Base-by-base conservation (phyloP, 768 basidiomycete species). In the Clathrus columnatus region DNA sequence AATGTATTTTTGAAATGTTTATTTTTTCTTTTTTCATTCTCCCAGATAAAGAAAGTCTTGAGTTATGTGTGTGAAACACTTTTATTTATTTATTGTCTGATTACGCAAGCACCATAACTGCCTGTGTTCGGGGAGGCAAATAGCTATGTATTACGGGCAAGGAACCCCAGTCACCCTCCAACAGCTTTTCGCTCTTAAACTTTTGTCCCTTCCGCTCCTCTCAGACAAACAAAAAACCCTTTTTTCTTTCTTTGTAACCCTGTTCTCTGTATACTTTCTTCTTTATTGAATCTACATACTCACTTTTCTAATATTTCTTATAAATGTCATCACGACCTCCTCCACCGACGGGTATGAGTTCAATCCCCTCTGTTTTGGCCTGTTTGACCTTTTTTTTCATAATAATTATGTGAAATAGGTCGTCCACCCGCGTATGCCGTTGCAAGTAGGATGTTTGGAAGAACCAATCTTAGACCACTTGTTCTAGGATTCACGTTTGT, bases 401-500 rank as follows among this genome's bases (percentile, higher is more conserved):
- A 10, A 20, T 18, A 6, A 20, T n/a, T 20, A 11, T 47, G n/a
- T n/a, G 29, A 30, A 24, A 16, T 29, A 53, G 54, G 54, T 41
- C 54, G 45, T 26, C 54, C 54, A 17, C 54, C 54, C 24, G 8
- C 48, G 26, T 55, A 55, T 42, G 54, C 54, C 17, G 44, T 55
- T 27, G 54, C 54, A 46, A 47, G 27, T 11, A 43, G 54, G n/a
- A 47, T 47, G 17, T 48, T 55, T 32, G 54, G 54, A 10, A 43
- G 44, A 18, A 24, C 54, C n/a, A 55, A 55, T 18, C 54, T 55
- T 36, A 43, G 54, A 18, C 46, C 54, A 20, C 24, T 55, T 32
- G 54, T 55, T 30, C 26, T 55, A 32, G 46, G n/a, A 6, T 29
- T 16, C 23, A 48, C 45, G 18, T 47, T 55, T 6, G 14, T 30